Conservation (phyloP, 2,329 filamentous ascomycete species). For the Thermoascus crustaceus region DNA sequence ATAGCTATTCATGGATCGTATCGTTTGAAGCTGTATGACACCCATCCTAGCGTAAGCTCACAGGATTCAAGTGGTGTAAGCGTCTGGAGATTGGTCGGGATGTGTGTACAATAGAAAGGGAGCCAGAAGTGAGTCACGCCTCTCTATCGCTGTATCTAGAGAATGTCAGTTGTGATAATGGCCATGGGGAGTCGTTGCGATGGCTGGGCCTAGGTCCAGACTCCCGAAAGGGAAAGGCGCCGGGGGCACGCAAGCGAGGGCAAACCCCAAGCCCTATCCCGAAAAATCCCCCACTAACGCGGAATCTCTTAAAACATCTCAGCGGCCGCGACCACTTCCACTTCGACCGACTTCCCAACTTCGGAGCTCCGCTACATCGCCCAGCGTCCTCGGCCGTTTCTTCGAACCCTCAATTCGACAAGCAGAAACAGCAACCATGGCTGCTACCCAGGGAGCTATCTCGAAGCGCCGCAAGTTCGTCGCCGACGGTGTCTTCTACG, state of each 20-base stretch:
- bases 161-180: too few species aligned
- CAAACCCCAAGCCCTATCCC: constrained; percentile 31
- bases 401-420: constrained; percentile 25
- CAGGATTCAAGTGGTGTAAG: too few species aligned
- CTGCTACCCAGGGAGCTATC: constrained; percentile 44
- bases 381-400: constrained; percentile 23
- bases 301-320: constrained; percentile 24
- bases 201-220: neutral
- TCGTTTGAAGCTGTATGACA: too few species aligned
- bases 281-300: constrained; percentile 35
- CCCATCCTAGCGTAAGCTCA: too few species aligned
- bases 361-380: constrained; percentile 16
- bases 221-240: constrained; percentile 16
- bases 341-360: constrained; percentile 21
- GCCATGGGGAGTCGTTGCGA: too few species aligned
- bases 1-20: too few species aligned
- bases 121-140: too few species aligned
- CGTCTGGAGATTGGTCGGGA: too few species aligned
- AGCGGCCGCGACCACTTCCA: constrained; percentile 19
- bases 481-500: constrained; percentile 99
- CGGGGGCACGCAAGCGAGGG: constrained; percentile 26
- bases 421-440: constrained; percentile 39
- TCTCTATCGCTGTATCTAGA: constrained; percentile 2
- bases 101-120: too few species aligned
- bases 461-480: constrained; percentile 63